A percentile compares a stretch with the other conserved stretches of the same genome.
Evolutionary conservation across 164 flowering plant genomes (phyloP).

Genomic region (Malania oleifera): DNA sequence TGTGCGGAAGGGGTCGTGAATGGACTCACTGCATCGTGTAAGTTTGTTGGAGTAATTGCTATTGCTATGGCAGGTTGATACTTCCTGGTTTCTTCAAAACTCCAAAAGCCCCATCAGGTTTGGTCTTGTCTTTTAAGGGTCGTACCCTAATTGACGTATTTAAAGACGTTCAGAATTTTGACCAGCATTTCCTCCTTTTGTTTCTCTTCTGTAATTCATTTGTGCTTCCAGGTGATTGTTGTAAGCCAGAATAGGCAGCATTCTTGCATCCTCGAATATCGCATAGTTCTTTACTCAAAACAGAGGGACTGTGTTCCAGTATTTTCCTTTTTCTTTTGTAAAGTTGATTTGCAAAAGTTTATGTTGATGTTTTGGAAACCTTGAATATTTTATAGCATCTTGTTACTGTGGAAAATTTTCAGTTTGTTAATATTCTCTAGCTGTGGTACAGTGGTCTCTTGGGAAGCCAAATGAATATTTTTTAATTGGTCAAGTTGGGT

Average conservation of each 20-base stretch:
- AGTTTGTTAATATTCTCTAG: no score
- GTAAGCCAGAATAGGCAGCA: not conserved
- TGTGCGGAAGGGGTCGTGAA: not conserved
- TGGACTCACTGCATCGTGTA: conserved; percentile 2
- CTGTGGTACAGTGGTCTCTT: no score
- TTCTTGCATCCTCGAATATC: not conserved
- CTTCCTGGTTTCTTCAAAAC: not conserved
- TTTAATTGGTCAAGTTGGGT: no score
- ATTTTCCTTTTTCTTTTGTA: not conserved
- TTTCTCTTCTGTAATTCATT: not conserved
- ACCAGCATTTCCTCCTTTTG: not conserved
- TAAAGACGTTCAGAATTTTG: not conserved
- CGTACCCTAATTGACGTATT: not conserved
- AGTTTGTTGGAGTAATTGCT: not conserved
- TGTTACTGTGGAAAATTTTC: no score
- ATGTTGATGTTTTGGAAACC: no score
- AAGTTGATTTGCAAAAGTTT: no score
- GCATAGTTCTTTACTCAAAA: not conserved
- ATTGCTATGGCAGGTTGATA: conserved; percentile 4
- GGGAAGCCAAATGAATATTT: no score
- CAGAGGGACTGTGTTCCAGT: not conserved
- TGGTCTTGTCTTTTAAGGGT: conserved; percentile 2
- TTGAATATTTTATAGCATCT: no score
- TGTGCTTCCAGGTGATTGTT: not conserved
- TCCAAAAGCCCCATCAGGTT: not conserved